phyloP scores from a whole-genome alignment of 129 eudicot genomes.

The Flaveria trinervia region DNA sequence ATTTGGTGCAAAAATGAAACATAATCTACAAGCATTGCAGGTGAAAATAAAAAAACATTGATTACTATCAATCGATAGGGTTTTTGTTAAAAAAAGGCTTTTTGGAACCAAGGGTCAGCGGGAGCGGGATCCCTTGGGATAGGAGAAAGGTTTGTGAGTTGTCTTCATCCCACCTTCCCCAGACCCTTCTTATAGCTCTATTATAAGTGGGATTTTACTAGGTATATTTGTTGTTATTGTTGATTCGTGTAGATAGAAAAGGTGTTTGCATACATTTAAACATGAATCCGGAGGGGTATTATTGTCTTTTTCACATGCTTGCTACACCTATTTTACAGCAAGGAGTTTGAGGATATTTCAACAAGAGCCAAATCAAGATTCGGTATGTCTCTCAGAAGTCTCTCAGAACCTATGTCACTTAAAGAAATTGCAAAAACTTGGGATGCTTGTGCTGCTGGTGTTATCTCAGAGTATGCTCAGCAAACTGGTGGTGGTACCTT shows the following conservation, averaged over 20 bases:
- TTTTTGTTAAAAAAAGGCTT: too few species aligned
- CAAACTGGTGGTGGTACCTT: constrained; percentile 92
- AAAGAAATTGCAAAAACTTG: constrained; percentile 82
- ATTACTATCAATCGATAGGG: neutral
- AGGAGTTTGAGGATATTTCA: constrained; percentile 79
- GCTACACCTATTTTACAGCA: constrained; percentile 39
- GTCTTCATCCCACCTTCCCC: too few species aligned
- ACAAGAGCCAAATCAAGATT: constrained; percentile 79
- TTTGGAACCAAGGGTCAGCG: too few species aligned
- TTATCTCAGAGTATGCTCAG: constrained; percentile 82
- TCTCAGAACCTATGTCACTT: constrained; percentile 83
- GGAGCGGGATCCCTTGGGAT: too few species aligned
- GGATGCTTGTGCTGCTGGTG: constrained; percentile 88
- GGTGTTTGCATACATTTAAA: neutral
- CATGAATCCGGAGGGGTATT: neutral
- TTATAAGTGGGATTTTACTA: too few species aligned
- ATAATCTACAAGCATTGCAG: neutral
- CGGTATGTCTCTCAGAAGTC: constrained; percentile 65
- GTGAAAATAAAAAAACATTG: neutral
- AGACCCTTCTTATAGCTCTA: too few species aligned
- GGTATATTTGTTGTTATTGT: too few species aligned
- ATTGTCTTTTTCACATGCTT: neutral
- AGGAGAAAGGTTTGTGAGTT: too few species aligned
- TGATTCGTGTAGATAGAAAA: too few species aligned
- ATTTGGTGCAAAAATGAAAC: neutral